Conservation (phyloP, 2,329 filamentous ascomycete species). For the Myotisia sp. region DNA sequence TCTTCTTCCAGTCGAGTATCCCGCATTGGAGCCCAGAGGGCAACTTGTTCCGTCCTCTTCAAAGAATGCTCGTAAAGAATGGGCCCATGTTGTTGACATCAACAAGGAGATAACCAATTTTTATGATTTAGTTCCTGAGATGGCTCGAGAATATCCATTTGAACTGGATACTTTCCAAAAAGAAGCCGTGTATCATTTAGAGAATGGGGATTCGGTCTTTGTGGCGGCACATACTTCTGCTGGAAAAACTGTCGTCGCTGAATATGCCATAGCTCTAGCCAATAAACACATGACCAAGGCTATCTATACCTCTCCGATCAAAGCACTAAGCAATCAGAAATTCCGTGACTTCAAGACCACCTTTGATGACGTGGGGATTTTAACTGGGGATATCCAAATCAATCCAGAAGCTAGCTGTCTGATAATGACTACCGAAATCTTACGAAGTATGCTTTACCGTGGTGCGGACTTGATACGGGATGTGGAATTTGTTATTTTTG, state of each 20-base stretch:
- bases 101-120: conserved; percentile 92
- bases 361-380: conserved; percentile 91
- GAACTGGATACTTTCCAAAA: conserved; percentile 98
- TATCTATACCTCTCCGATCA: conserved; percentile 97
- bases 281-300: conserved; percentile 99
- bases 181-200: conserved; percentile 92
- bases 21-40: conserved; percentile 73
- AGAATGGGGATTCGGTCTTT: conserved; percentile 93
- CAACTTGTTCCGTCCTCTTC: conserved; percentile 56
- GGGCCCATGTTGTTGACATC: conserved; percentile 97
- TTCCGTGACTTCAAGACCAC: conserved; percentile 83
- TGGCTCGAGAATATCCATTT: conserved; percentile 93
- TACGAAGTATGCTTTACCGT: conserved; percentile 94
- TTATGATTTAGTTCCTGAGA: conserved; percentile 79
- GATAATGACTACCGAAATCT: conserved; percentile 98
- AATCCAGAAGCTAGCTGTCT: conserved; percentile 93
- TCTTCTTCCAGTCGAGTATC: conserved; percentile 81
- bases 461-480: conserved; percentile 92
- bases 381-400: conserved; percentile 96
- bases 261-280: conserved; percentile 91
- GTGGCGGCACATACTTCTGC: conserved; percentile 96
- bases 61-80: conserved; percentile 67
- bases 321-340: conserved; percentile 95
- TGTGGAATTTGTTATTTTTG: conserved; percentile 97
- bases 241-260: conserved; percentile 93